These are phyloP conservation scores for Castanea sativa DNA, from an alignment of 306 rosid species.

Conservation along the genomic window DNA sequence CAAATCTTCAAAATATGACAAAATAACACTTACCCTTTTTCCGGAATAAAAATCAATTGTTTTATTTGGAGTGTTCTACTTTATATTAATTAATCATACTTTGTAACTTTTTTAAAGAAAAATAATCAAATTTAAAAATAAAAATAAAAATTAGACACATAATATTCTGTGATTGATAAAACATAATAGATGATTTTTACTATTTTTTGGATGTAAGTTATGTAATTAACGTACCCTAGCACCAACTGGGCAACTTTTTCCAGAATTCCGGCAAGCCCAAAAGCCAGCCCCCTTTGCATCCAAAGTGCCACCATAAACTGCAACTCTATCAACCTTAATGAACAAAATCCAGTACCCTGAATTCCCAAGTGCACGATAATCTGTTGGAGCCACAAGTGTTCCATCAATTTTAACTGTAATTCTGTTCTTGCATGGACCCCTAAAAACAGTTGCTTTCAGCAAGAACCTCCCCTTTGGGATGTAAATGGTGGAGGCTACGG, in stretches of 20 bases:
- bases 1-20: not conserved
- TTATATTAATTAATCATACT: too few species aligned
- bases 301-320: conserved; percentile 40
- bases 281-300: conserved; percentile 52
- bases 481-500: conserved; percentile 27
- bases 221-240: conserved; percentile 39
- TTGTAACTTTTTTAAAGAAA: too few species aligned
- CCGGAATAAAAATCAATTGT: too few species aligned
- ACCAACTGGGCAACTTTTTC: conserved; percentile 53
- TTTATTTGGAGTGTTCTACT: too few species aligned
- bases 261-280: conserved; percentile 53
- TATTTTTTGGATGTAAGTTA: not conserved
- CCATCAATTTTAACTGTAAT: conserved; percentile 44
- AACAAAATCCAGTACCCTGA: conserved; percentile 65
- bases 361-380: conserved; percentile 39
- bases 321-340: conserved; percentile 33
- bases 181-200: too few species aligned
- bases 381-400: conserved; percentile 54
- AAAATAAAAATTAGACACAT: too few species aligned
- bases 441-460: conserved; percentile 28
- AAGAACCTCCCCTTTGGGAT: conserved; percentile 67
- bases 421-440: conserved; percentile 55
- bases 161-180: too few species aligned
- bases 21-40: too few species aligned
- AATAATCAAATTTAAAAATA: too few species aligned